Base-by-base conservation (phyloP, 2,329 filamentous ascomycete species). In the Colletotrichum destructivum region DNA sequence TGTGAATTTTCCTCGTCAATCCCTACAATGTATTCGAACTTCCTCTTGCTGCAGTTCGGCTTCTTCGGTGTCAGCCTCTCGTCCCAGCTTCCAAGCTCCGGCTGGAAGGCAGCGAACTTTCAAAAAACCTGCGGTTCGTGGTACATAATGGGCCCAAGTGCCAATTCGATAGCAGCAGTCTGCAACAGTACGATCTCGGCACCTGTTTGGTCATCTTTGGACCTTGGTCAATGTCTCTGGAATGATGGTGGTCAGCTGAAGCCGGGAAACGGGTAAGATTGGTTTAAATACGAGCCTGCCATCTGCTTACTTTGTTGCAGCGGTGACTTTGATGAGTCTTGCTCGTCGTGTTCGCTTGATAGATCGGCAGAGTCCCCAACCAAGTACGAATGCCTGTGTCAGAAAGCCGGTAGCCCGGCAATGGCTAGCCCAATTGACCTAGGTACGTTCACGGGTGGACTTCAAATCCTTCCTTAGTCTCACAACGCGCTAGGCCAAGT, bases 171-270 rank as follows among this genome's bases (percentile, higher is more conserved):
- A n/a, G n/a, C n/a, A n/a, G n/a, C n/a, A n/a, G n/a, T n/a, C n/a
- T n/a, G n/a, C n/a, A n/a, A n/a, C n/a, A n/a, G n/a, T n/a, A n/a
- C n/a, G n/a, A n/a, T n/a, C n/a, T n/a, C n/a, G n/a, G n/a, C n/a
- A n/a, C n/a, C n/a, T n/a, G 12, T 23, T 49, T 49, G 46, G 46
- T 49, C 46, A 6, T 49, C 46, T 18, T 49, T 49, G n/a, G 46
- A 49, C 46, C 46, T 49, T 49, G 46, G 46, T 49, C n/a, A 49
- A 21, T 49, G 46, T 49, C n/a, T 49, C 13, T 49, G 46, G 46
- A 49, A 49, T 23, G 46, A 49, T 49, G n/a, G n/a, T 49, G 46
- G n/a, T 12, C 46, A 49, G 21, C 12, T 49, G n/a, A 49, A 49
- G 21, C 46, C n/a, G 12, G 46, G 47, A 51, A 51, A 51, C 11